Conservation (phyloP, 1,284 basidiomycete species). For the Papiliotrema nemorosa region DNA sequence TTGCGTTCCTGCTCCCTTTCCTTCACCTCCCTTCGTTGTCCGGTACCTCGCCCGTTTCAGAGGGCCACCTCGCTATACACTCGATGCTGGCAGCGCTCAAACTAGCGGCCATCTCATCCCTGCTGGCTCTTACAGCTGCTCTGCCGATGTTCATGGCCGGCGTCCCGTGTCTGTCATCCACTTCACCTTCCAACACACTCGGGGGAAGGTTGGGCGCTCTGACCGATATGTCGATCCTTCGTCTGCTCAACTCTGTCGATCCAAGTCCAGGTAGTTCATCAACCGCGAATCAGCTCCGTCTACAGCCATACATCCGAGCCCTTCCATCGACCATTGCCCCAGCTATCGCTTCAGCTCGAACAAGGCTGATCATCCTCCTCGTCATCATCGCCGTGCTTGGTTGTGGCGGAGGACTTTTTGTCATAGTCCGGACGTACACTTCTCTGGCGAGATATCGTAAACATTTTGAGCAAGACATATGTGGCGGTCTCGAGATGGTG, state of each 20-base stretch:
- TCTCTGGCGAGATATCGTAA: constrained; percentile 57
- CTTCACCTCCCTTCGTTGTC: constrained; percentile 62
- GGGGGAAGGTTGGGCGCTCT: constrained; percentile 64
- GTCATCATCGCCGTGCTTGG: constrained; percentile 60
- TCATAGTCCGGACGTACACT: constrained; percentile 64
- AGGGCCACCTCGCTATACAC: constrained; percentile 66
- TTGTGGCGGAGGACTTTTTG: constrained; percentile 62
- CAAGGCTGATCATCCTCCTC: constrained; percentile 64
- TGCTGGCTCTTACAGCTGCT: constrained; percentile 63
- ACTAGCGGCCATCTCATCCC: constrained; percentile 61
- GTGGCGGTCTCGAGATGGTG: constrained; percentile 66
- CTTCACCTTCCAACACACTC: constrained; percentile 52
- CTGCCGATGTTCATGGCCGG: constrained; percentile 67
- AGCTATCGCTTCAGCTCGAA: constrained; percentile 49
- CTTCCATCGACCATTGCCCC: constrained; percentile 45
- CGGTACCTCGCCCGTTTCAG: constrained; percentile 60
- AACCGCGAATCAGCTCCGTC: constrained; percentile 16
- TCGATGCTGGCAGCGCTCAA: constrained; percentile 63
- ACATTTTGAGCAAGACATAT: constrained; percentile 61
- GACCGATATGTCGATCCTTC: constrained; percentile 68
- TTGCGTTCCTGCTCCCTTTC: constrained; percentile 65
- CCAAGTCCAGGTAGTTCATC: constrained; percentile 50
- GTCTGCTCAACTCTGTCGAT: constrained; percentile 64
- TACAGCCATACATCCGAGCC: constrained; percentile 4
- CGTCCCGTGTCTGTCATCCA: constrained; percentile 63